Base-by-base conservation (phyloP, 371 early-diverging fungal genomes). In the Lichtheimia corymbifera region DNA sequence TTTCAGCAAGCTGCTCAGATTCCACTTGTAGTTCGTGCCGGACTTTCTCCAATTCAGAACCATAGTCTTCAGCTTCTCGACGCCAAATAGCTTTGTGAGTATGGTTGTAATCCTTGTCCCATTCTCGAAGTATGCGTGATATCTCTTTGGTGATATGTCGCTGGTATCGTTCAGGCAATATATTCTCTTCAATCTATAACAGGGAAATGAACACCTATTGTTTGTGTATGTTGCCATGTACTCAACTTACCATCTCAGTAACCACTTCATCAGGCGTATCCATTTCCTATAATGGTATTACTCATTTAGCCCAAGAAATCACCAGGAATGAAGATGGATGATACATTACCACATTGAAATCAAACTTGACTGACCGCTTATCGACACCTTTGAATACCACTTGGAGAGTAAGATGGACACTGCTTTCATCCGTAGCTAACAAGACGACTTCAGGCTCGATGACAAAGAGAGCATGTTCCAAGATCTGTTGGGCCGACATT, bases 211-310 rank as follows among this genome's bases (percentile, higher is more conserved):
- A 17, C 3, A 5, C 5, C 47, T 0, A 22, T 22, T 22, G 22
- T 22, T 18, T n/a, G 47, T 47, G 12, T 6, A 17, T 47, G 18
- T 22, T 47, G 18, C 22, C 11, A 47, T 47, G 22, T 47, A n/a
- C 17, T 18, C n/a, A 13, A 49, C 58, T 65, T 55, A 64, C 88
- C 94, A 97, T 95, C 68, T 97, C 97, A 17, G 86, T 87, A 1
- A 94, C 93, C 35, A 97, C 94, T 61, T 91, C 90, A 60, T 95
- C 95, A 1, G 95, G 93, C 3, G 96, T 96, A 61, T 97, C 97
- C 0, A 86, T 88, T 50, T 93, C 88, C 4, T 85, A 18, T 47
- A 47, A n/a, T 47, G 11, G 47, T n/a, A 17, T 47, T 47, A 17
- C 22, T n/a, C n/a, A 18, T 9, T 18, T n/a, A 47, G 11, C 18